Evolutionary conservation across 2,329 filamentous ascomycete genomes (phyloP), one percentile per base, ranked within the genome.

Genomic region (Xylariaceae sp.): DNA sequence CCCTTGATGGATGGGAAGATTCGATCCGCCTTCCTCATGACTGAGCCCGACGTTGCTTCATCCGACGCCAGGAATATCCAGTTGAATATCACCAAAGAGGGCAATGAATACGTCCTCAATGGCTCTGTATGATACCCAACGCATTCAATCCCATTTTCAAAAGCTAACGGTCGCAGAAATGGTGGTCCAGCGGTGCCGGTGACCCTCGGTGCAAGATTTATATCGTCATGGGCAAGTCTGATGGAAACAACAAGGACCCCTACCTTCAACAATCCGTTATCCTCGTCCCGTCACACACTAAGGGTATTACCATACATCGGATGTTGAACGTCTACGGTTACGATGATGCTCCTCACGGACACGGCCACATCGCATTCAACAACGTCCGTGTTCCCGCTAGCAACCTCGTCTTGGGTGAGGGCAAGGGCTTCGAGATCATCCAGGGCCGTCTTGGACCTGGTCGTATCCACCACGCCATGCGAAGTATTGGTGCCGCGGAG

Each of bases 401-500:
- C 62, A 94, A 89, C 74, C 86, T 99, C 65, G 87, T 97, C 11
- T 85, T 99, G 3, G 92, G 94, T 53, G 89, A 94, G 68, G 94
- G 94, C 57, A 85, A 89, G 55, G 94, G 94, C 17, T 99, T 99
- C 69, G 94, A 99, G 71, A 96, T 99, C 66, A 96, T 99, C 66
- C 94, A 99, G 70, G 94, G 94, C 50, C 89, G 94, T 60, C 85
- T 99, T 19, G 94, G 94, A 1, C 94, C 94, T 1, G 94, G 94
- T 32, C 88, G 94, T 51, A 97, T 99, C 67, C 94, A 99, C 75
- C 94, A 99, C 74, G 90, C 90, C 52, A 99, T 99, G 94, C 85
- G 94, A 57, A 86, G 84, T 53, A 94, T 99, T 66, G 94, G 94
- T 46, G 87, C 90, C 45, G 86, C 94, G 15, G 94, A 99, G 72